A percentile compares a stretch with the other conserved stretches of the same genome.
phyloP scores from a whole-genome alignment of 805 yeast species.

The Candida piceae region DNA sequence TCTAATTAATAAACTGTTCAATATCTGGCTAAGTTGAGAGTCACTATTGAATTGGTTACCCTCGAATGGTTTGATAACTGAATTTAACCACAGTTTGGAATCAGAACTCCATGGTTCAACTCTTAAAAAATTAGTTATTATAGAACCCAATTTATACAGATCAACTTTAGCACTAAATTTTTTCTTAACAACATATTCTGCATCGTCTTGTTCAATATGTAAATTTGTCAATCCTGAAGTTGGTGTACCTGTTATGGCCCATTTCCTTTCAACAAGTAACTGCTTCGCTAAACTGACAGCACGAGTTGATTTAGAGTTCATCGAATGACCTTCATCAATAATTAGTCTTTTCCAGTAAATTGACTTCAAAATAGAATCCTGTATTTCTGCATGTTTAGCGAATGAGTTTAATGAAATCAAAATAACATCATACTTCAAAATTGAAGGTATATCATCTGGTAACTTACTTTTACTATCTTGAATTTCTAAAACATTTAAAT shows the following conservation, averaged over 20 bases:
- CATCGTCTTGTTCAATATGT: constrained; percentile 37
- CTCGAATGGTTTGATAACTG: constrained; percentile 46
- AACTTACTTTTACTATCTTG: constrained; percentile 12
- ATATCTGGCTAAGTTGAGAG: constrained; percentile 35
- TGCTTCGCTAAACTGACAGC: constrained; percentile 44
- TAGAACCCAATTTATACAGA: constrained; percentile 45
- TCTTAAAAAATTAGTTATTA: constrained; percentile 48
- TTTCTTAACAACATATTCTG: constrained; percentile 42
- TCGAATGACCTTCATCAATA: constrained; percentile 72
- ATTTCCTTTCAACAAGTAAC: constrained; percentile 53
- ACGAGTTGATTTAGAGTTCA: constrained; percentile 48
- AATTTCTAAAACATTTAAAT: constrained; percentile 33
- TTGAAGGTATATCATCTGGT: constrained; percentile 29
- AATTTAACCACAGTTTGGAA: constrained; percentile 41
- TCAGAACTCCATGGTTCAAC: constrained; percentile 54
- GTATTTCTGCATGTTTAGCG: constrained; percentile 33
- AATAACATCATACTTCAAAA: constrained; percentile 48
- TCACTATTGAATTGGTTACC: constrained; percentile 36
- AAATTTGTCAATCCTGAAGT: constrained; percentile 62
- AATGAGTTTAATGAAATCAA: constrained; percentile 45
- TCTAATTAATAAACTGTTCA: constrained; percentile 48
- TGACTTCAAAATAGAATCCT: constrained; percentile 33
- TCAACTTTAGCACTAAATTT: constrained; percentile 51
- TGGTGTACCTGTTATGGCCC: constrained; percentile 78
- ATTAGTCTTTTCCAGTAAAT: constrained; percentile 66